phyloP scores from a whole-genome alignment of 31 red algal genomes.

The Asparagopsis taxiformis region DNA sequence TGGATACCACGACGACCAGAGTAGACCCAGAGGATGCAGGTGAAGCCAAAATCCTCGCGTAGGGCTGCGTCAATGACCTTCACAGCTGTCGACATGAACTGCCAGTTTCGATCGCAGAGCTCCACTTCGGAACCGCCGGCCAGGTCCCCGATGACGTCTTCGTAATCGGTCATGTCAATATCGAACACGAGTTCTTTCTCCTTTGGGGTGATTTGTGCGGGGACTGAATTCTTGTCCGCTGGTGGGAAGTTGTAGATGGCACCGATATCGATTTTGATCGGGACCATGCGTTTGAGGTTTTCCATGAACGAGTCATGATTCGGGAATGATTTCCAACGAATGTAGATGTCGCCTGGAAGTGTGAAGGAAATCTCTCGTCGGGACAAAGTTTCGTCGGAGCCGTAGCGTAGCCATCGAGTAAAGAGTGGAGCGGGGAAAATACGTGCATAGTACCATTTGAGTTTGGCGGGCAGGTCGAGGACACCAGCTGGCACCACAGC shows the following conservation, averaged over 20 bases:
- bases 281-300: slow-evolving; percentile 21
- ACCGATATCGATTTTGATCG: slow-evolving; percentile 92
- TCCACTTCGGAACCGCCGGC: slow-evolving; percentile 24
- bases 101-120: slow-evolving; percentile 74
- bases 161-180: slow-evolving; percentile 96
- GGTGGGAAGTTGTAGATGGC: slow-evolving; percentile 85
- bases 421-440: slow-evolving; percentile 65
- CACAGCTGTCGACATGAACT: slow-evolving; percentile 81
- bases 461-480: slow-evolving; percentile 27
- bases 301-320: slow-evolving; percentile 26
- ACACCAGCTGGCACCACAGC: too few species aligned
- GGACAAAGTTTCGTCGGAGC: slow-evolving; percentile 11
- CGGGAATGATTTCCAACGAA: slow-evolving; percentile 82
- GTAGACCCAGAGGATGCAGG: slow-evolving; percentile 87
- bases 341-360: slow-evolving; percentile 64
- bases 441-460: slow-evolving; percentile 85
- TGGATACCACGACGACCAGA: slow-evolving; percentile 94
- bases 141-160: slow-evolving; percentile 58
- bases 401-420: slow-evolving; percentile 78
- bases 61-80: slow-evolving; percentile 75
- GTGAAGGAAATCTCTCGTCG: slow-evolving; percentile 87
- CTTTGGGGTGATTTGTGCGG: slow-evolving; percentile 34
- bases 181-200: slow-evolving; percentile 94
- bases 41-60: slow-evolving; percentile 86
- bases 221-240: slow-evolving; percentile 14